A percentile compares a stretch with the other conserved stretches of the same genome.
Evolutionary conservation across 345 rosid genomes (phyloP).

Genomic region (Hevea brasiliensis): DNA sequence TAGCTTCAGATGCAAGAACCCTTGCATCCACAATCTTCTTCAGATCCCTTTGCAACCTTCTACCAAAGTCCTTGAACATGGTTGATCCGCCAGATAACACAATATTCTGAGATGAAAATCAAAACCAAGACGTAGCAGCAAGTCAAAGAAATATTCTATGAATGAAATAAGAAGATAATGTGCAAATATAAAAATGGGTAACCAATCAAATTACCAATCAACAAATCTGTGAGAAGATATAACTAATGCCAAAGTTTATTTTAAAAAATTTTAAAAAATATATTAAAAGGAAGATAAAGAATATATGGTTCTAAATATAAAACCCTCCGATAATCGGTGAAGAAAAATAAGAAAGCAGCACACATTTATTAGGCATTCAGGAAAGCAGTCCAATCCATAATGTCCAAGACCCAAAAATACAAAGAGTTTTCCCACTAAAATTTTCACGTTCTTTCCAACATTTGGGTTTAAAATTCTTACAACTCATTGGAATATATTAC

Average conservation of each 20-base stretch:
- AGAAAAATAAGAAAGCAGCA: not conserved
- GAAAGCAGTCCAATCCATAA: not conserved
- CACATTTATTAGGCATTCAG: not conserved
- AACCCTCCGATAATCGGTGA: not conserved
- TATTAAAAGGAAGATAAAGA: not conserved
- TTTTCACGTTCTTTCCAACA: not conserved
- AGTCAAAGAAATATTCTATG: not conserved
- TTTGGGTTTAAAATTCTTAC: not conserved
- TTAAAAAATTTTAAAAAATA: not conserved
- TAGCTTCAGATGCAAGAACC: constrained; percentile 78
- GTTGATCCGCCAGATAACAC: constrained; percentile 98
- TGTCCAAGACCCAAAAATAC: not conserved
- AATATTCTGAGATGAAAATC: constrained; percentile 60
- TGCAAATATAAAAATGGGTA: not conserved
- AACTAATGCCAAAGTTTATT: not conserved
- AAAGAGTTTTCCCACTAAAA: not conserved
- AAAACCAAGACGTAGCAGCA: constrained; percentile 9
- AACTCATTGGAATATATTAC: constrained; percentile 3
- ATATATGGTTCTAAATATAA: not conserved
- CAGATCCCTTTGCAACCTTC: constrained; percentile 94
- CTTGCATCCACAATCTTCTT: constrained; percentile 95
- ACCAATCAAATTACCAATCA: not conserved
- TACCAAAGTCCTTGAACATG: constrained; percentile 96
- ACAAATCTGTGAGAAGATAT: not conserved
- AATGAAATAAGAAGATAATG: not conserved